Evolutionary conservation across 768 basidiomycete genomes (phyloP).

Genomic region (Leccinum disarticulatum): DNA sequence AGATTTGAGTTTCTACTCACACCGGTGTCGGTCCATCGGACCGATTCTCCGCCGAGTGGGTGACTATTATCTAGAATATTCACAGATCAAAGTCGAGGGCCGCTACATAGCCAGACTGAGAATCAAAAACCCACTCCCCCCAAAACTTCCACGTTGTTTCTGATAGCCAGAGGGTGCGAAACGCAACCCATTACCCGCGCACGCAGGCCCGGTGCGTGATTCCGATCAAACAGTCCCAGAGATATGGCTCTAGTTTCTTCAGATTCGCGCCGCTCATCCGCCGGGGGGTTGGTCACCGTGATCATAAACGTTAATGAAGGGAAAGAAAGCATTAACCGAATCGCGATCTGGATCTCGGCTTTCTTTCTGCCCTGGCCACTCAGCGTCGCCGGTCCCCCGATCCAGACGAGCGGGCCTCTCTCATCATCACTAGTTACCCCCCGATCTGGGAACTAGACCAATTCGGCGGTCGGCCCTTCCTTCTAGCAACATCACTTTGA

Average conservation of each 20-base stretch:
- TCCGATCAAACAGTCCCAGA: background rate
- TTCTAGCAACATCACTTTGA: background rate
- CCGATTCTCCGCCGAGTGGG: background rate
- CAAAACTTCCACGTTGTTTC: background rate
- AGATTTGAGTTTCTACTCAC: background rate
- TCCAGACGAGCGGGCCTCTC: background rate
- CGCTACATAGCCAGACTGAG: background rate
- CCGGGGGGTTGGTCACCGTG: background rate
- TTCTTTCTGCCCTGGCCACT: background rate
- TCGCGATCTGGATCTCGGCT: slow-evolving; percentile 6
- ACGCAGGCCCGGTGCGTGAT: background rate
- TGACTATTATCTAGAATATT: background rate
- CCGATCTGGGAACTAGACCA: background rate
- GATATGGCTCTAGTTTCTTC: background rate
- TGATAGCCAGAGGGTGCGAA: background rate
- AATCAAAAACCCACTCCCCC: background rate
- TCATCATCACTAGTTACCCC: background rate
- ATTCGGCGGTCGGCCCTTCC: background rate
- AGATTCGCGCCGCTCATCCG: background rate
- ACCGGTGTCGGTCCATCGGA: background rate
- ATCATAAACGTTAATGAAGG: background rate
- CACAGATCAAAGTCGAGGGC: background rate
- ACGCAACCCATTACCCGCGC: background rate
- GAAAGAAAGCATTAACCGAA: background rate
- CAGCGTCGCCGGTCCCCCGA: background rate